Evolutionary conservation across 2,329 filamentous ascomycete species (phyloP).

Genomic region (Trichoderma aggressivum): DNA sequence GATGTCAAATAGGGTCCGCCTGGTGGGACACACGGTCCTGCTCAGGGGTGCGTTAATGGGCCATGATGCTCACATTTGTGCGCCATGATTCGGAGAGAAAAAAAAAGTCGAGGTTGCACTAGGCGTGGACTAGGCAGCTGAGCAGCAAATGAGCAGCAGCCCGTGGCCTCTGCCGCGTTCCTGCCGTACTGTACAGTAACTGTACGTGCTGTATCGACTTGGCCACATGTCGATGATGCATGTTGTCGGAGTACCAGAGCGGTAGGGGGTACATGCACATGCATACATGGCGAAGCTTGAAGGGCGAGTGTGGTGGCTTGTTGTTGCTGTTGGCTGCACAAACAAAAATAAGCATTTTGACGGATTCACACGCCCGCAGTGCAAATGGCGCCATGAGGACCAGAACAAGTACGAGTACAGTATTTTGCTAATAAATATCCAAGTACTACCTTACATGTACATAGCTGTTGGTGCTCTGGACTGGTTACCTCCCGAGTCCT

Average conservation of each 20-base stretch:
- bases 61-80: not conserved
- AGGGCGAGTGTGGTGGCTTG: not conserved
- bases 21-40: slow-evolving; percentile 15
- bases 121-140: slow-evolving; percentile 7
- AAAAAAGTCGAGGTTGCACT: slow-evolving; percentile 7
- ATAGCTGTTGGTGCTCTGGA: not conserved
- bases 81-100: slow-evolving; percentile 10
- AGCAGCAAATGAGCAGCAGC: not conserved
- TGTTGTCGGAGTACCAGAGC: not conserved
- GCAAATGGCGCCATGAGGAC: not conserved
- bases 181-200: not conserved
- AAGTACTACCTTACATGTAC: not conserved
- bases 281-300: not conserved
- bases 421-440: not conserved
- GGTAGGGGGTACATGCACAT: not conserved
- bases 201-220: not conserved
- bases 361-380: not conserved
- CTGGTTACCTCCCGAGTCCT: not conserved
- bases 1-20: slow-evolving; percentile 14
- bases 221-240: not conserved
- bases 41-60: slow-evolving; percentile 13
- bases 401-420: not conserved
- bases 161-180: not conserved
- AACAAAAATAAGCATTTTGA: not conserved
- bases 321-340: not conserved